phyloP scores from a whole-genome alignment of 331 rosid species.

The Malus hybrid region DNA sequence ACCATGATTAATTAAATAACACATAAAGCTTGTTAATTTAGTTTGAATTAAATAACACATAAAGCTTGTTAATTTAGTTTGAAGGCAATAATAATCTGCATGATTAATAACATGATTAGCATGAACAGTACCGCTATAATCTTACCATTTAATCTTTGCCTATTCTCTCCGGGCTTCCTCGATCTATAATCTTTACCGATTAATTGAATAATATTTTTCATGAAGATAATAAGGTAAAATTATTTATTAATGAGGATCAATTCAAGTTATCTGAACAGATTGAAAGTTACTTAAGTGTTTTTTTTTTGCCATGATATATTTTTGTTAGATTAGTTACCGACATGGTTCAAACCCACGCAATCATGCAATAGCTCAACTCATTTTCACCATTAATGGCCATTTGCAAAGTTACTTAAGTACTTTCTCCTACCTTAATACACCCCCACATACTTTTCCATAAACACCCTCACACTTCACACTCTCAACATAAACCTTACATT shows the following conservation, averaged over 20 bases:
- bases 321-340: no score
- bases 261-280: neutral
- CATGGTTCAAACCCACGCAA: accelerated
- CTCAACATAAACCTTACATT: no score
- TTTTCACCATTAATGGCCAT: no score
- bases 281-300: no score
- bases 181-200: neutral
- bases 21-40: no score
- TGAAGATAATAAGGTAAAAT: no score
- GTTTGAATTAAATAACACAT: no score
- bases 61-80: neutral
- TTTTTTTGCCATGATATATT: no score
- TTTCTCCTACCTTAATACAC: neutral
- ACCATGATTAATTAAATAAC: neutral
- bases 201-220: neutral
- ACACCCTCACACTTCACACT: no score
- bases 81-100: neutral
- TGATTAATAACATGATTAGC: neutral
- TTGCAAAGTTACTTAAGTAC: neutral
- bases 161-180: neutral
- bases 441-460: no score
- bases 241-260: neutral
- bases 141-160: neutral
- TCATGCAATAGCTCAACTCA: accelerated
- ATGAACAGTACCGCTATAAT: neutral